phyloP scores from a whole-genome alignment of 2,329 filamentous ascomycete species.

The Simplicillium aogashimaense region DNA sequence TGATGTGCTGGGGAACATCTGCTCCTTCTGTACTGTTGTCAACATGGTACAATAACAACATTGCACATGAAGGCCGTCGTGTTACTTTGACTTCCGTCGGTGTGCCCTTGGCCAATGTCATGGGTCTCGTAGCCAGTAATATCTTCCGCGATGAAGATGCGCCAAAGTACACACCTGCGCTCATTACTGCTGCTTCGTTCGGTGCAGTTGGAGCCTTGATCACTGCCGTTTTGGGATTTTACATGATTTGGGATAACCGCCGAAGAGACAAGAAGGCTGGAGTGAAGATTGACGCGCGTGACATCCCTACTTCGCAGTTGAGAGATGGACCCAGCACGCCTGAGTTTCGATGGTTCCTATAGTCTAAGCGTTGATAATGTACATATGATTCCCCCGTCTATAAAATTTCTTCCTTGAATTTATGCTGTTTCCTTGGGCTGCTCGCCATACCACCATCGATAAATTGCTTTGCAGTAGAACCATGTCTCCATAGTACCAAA shows the following conservation, averaged over 20 bases:
- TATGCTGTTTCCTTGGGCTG: not conserved
- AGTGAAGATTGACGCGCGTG: slow-evolving; percentile 28
- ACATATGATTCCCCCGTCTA: not conserved
- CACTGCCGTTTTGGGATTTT: slow-evolving; percentile 43
- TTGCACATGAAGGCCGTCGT: slow-evolving; percentile 65
- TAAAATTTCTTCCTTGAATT: not conserved
- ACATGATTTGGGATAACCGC: slow-evolving; percentile 48
- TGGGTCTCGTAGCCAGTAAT: slow-evolving; percentile 61
- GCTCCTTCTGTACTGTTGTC: slow-evolving; percentile 62
- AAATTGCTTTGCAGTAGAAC: slow-evolving; percentile 19
- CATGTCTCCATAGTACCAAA: slow-evolving; percentile 22
- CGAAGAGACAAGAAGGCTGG: slow-evolving; percentile 44
- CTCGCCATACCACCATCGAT: slow-evolving; percentile 15
- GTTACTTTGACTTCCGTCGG: slow-evolving; percentile 61
- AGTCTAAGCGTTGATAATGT: slow-evolving; percentile 1
- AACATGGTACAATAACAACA: slow-evolving; percentile 70
- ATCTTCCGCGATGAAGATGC: slow-evolving; percentile 57
- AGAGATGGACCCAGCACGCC: slow-evolving; percentile 34
- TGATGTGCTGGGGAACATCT: slow-evolving; percentile 75
- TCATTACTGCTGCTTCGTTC: slow-evolving; percentile 56
- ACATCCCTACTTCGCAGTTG: slow-evolving; percentile 39
- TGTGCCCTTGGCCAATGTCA: slow-evolving; percentile 66
- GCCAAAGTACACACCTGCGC: slow-evolving; percentile 56
- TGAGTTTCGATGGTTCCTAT: slow-evolving; percentile 43
- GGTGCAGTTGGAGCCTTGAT: slow-evolving; percentile 49